Evolutionary conservation across 768 basidiomycete species (phyloP).

Genomic region (Ephemerocybe angulata): DNA sequence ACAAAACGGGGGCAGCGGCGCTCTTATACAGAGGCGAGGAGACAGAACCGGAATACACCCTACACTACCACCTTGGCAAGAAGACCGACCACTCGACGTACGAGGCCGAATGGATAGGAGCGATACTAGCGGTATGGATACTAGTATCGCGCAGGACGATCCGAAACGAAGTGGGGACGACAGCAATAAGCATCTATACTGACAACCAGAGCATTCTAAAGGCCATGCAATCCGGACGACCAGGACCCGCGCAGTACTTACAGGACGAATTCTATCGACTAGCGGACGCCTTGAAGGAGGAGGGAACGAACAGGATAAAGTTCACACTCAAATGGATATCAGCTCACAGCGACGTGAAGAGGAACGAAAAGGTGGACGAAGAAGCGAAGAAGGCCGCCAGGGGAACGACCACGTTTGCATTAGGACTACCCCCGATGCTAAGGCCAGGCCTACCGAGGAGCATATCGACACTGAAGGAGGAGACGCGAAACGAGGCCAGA

Average conservation of each 20-base stretch:
- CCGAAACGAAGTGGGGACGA: not conserved
- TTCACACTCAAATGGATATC: constrained; percentile 21
- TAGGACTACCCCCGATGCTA: not conserved
- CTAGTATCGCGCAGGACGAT: not conserved
- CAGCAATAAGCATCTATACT: constrained; percentile 2
- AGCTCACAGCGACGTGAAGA: constrained; percentile 18
- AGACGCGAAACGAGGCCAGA: constrained; percentile 8
- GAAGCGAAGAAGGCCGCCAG: constrained; percentile 24
- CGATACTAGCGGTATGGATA: constrained; percentile 17
- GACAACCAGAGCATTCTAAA: constrained; percentile 16
- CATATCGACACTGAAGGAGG: constrained; percentile 13
- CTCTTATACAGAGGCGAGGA: not conserved
- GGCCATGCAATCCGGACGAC: not conserved
- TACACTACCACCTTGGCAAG: constrained; percentile 15
- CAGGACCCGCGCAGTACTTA: constrained; percentile 1
- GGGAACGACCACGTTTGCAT: not conserved
- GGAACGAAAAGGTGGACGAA: constrained; percentile 18
- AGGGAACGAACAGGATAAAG: not conserved
- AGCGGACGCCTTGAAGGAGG: not conserved
- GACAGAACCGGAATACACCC: not conserved
- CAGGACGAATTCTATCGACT: not conserved
- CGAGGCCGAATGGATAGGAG: constrained; percentile 19
- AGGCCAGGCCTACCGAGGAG: constrained; percentile 11
- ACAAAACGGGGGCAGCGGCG: constrained; percentile 20
- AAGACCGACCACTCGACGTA: constrained; percentile 14